Percentiles rank a stretch among this genome's conserved stretches.
These are phyloP conservation scores for Penicillium waksmanii DNA, from an alignment of 495 filamentous ascomycete species.

Conservation along the genomic window DNA sequence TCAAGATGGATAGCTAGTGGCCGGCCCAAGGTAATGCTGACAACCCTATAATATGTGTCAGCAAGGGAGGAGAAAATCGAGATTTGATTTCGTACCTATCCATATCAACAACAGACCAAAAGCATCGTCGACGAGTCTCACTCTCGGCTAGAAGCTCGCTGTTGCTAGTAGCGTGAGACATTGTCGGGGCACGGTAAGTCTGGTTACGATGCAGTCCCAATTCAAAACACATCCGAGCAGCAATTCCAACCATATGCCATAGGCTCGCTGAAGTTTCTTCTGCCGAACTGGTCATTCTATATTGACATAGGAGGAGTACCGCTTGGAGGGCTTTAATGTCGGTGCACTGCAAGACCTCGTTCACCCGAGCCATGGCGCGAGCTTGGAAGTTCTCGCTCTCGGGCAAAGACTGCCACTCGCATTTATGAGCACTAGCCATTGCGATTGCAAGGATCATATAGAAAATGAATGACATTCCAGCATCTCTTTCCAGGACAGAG, in stretches of 20 bases:
- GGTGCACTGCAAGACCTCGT: constrained; percentile 20
- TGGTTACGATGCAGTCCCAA: constrained; percentile 31
- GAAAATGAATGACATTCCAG: constrained; percentile 23
- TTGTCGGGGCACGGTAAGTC: constrained; percentile 10
- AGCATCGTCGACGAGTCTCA: constrained; percentile 28
- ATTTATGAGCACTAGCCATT: constrained; percentile 25
- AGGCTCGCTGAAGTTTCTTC: constrained; percentile 31
- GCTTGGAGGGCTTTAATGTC: constrained; percentile 27
- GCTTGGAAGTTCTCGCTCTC: constrained; percentile 28
- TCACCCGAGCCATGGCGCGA: constrained; percentile 14
- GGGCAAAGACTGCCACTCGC: constrained; percentile 28
- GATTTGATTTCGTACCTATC: constrained; percentile 22
- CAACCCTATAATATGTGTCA: constrained; percentile 16
- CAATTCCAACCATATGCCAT: constrained; percentile 34
- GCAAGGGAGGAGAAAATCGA: not conserved
- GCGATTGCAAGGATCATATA: constrained; percentile 32
- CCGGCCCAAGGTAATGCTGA: constrained; percentile 31
- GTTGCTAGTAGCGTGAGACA: not conserved
- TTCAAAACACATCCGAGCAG: constrained; percentile 31
- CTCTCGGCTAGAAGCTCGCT: constrained; percentile 4
- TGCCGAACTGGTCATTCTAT: constrained; percentile 29
- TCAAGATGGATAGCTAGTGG: constrained; percentile 29
- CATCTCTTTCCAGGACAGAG: constrained; percentile 14
- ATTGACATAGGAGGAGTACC: constrained; percentile 31
- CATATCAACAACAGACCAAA: constrained; percentile 31